These are phyloP conservation scores for Colletotrichum sojae DNA, from an alignment of 2,329 filamentous ascomycete species.

Conservation along the genomic window DNA sequence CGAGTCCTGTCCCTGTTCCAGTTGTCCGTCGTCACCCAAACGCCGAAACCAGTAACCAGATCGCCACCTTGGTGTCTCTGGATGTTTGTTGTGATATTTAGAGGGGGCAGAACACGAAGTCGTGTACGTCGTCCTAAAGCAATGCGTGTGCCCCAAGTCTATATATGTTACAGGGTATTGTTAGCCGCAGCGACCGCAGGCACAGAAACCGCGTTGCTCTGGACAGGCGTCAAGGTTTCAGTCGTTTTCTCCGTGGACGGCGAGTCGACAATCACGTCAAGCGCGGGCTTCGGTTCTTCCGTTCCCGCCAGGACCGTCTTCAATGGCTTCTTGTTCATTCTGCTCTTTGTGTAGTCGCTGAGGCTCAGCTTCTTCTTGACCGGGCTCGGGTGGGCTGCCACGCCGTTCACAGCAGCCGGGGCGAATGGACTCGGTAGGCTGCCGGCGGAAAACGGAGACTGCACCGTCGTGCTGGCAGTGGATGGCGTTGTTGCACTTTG, in stretches of 20 bases:
- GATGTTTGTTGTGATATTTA: slow-evolving; percentile 20
- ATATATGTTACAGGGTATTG: slow-evolving; percentile 54
- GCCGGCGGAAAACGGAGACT: slow-evolving; percentile 65
- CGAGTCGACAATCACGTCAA: slow-evolving; percentile 53
- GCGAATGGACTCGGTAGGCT: slow-evolving; percentile 60
- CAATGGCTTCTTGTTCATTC: slow-evolving; percentile 62
- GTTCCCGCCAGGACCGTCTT: slow-evolving; percentile 38
- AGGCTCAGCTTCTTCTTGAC: slow-evolving; percentile 78
- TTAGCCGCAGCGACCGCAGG: slow-evolving; percentile 26
- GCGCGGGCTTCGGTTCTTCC: slow-evolving; percentile 58
- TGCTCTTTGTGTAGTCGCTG: slow-evolving; percentile 75
- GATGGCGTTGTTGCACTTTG: slow-evolving; percentile 61
- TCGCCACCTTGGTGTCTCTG: slow-evolving; percentile 4
- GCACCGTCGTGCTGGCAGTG: slow-evolving; percentile 58
- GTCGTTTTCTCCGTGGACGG: slow-evolving; percentile 49
- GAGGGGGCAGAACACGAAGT: slow-evolving; percentile 12
- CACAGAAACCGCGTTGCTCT: slow-evolving; percentile 22
- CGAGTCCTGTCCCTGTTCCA: slow-evolving; percentile 21
- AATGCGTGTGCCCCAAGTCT: slow-evolving; percentile 19
- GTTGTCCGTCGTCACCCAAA: slow-evolving; percentile 33
- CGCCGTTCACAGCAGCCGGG: slow-evolving; percentile 58
- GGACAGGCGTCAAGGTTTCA: slow-evolving; percentile 40
- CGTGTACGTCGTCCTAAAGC: neutral
- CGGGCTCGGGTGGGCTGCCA: slow-evolving; percentile 67
- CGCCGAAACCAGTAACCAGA: slow-evolving; percentile 33